Evolutionary conservation across 345 rosid species (phyloP).

Genomic region (Populus euphratica): DNA sequence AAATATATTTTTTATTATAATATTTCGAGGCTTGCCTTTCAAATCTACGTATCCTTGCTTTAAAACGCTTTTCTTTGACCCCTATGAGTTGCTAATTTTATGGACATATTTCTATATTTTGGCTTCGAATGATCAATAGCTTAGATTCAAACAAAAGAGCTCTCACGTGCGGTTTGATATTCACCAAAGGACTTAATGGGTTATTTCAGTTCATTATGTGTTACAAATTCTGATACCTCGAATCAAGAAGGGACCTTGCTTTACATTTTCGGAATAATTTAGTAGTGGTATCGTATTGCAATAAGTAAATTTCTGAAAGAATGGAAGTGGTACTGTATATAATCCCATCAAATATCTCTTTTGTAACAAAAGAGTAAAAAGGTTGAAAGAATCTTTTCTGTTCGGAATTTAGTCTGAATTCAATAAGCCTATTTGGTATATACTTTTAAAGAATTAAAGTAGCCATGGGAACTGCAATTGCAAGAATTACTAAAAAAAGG

Average conservation of each 20-base stretch:
- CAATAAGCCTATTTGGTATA: too few species aligned
- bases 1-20: too few species aligned
- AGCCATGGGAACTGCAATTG: too few species aligned
- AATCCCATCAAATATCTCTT: background rate
- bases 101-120: background rate
- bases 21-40: too few species aligned
- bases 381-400: too few species aligned
- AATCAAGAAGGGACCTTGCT: background rate
- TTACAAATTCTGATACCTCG: background rate
- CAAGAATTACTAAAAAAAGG: too few species aligned
- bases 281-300: background rate
- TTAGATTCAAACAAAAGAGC: background rate
- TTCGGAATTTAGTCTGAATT: too few species aligned
- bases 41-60: too few species aligned
- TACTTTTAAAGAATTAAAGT: too few species aligned
- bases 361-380: background rate
- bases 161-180: background rate
- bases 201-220: too few species aligned
- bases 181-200: background rate
- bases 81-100: too few species aligned
- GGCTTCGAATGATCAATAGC: background rate
- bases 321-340: background rate
- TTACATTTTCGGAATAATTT: too few species aligned
- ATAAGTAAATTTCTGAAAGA: background rate
- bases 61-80: background rate